A percentile compares a stretch with the other conserved stretches of the same genome.
Conservation (phyloP, 306 rosid genomes). For the Inga laurina region DNA sequence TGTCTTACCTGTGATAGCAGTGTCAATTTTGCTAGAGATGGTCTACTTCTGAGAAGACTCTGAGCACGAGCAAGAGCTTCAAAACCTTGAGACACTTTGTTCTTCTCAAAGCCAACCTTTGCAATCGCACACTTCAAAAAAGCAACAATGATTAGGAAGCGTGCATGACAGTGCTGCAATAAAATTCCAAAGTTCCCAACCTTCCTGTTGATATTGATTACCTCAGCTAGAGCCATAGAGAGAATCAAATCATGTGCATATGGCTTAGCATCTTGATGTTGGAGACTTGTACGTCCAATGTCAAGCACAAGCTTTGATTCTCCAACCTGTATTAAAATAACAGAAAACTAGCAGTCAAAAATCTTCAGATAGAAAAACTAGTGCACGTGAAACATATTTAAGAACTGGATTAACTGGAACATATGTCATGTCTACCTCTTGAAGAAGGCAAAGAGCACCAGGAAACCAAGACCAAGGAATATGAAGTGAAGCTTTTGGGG, state of each 20-base stretch:
- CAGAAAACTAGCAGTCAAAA: constrained; percentile 21
- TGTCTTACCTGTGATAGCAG: constrained; percentile 69
- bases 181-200: constrained; percentile 41
- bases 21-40: constrained; percentile 74
- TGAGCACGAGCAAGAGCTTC: constrained; percentile 99
- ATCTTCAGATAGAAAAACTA: constrained; percentile 9
- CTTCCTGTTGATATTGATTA: constrained; percentile 52
- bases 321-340: constrained; percentile 68
- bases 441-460: constrained; percentile 92
- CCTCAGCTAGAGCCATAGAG: constrained; percentile 96
- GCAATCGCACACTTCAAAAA: constrained; percentile 98
- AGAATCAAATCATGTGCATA: constrained; percentile 83
- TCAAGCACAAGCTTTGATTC: constrained; percentile 80
- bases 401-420: constrained; percentile 12
- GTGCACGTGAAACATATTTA: not conserved
- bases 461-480: constrained; percentile 95
- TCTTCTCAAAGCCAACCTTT: constrained; percentile 88
- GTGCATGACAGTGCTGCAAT: constrained; percentile 51
- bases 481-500: constrained; percentile 78
- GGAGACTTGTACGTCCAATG: constrained; percentile 69
- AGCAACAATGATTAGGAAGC: constrained; percentile 73
- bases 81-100: constrained; percentile 88
- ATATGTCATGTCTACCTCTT: constrained; percentile 65
- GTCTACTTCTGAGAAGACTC: constrained; percentile 74
- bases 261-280: constrained; percentile 79